A percentile compares a stretch with the other conserved stretches of the same genome.
Conservation (phyloP, 176 grass and related monocot species). For the Puya raimondii region DNA sequence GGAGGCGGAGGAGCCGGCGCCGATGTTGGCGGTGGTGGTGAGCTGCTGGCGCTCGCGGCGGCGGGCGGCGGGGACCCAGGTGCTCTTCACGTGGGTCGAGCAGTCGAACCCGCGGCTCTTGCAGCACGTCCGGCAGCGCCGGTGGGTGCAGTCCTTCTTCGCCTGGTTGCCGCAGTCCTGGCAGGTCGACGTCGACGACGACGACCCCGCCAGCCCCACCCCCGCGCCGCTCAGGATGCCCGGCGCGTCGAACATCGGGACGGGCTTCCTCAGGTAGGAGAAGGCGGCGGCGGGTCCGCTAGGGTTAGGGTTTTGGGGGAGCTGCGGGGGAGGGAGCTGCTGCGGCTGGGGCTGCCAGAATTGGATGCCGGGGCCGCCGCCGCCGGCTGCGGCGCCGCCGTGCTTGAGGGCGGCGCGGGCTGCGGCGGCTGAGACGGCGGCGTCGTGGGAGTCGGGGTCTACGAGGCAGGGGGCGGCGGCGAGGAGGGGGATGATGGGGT, state of each 20-base stretch:
- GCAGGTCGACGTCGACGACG: conserved; percentile 31
- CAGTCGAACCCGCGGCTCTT: conserved; percentile 79
- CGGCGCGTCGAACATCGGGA: conserved; percentile 32
- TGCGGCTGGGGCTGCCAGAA: conserved; percentile 54
- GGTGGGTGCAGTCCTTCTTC: conserved; percentile 71
- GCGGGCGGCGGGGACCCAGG: conserved; percentile 67
- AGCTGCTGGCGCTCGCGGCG: conserved; percentile 59
- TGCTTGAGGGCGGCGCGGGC: conserved; percentile 22
- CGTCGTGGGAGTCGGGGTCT: conserved; percentile 9
- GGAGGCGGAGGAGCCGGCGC: conserved; percentile 9
- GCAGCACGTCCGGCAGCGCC: conserved; percentile 76
- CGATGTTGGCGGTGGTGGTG: neutral
- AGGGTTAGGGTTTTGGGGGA: conserved; percentile 27
- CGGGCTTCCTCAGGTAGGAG: conserved; percentile 51
- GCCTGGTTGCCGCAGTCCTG: conserved; percentile 89
- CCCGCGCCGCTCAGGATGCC: conserved; percentile 24
- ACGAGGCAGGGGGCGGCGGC: conserved; percentile 45
- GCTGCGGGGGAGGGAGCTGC: conserved; percentile 1
- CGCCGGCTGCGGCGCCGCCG: conserved; percentile 17
- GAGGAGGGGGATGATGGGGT: conserved; percentile 62
- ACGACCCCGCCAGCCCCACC: conserved; percentile 2
- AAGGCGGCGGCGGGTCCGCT: conserved; percentile 25
- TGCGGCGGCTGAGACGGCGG: neutral
- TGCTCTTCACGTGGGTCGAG: conserved; percentile 76
- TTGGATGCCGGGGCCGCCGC: conserved; percentile 38